Percentiles rank a stretch among this genome's conserved stretches.
phyloP scores from a whole-genome alignment of 805 yeast species.

The Yarrowia phangngaensis region DNA sequence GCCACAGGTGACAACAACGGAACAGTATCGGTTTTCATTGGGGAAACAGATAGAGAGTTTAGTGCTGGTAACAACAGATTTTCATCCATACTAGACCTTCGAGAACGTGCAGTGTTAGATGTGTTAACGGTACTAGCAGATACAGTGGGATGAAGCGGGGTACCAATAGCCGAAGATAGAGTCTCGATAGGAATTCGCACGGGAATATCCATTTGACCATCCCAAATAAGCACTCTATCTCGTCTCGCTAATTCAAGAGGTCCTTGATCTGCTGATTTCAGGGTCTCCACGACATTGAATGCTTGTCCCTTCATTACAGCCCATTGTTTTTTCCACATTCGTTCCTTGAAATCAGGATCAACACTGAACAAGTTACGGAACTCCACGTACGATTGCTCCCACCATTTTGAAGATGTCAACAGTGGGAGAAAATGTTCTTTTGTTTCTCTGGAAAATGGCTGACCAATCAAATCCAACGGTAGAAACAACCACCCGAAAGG shows the following conservation, averaged over 20 bases:
- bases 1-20: conserved; percentile 2
- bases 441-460: conserved; percentile 57
- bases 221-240: conserved; percentile 55
- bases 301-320: conserved; percentile 76
- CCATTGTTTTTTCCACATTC: conserved; percentile 66
- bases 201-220: conserved; percentile 60
- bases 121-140: no score
- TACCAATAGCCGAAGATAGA: conserved; percentile 46
- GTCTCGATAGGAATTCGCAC: conserved; percentile 41
- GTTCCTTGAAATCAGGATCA: conserved; percentile 59
- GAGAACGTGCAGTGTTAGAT: not conserved
- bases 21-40: not conserved
- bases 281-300: conserved; percentile 64
- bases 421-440: conserved; percentile 55
- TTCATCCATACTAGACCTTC: conserved; percentile 5
- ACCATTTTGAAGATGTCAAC: conserved; percentile 61
- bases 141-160: conserved; percentile 35
- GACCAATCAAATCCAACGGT: conserved; percentile 60
- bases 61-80: conserved; percentile 16
- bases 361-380: conserved; percentile 50
- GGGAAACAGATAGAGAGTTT: conserved; percentile 10
- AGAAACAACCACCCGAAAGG: conserved; percentile 76
- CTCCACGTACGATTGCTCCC: conserved; percentile 56
- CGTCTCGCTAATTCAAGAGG: conserved; percentile 64
- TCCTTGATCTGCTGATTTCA: conserved; percentile 55